A percentile compares a stretch with the other conserved stretches of the same genome.
phyloP scores from a whole-genome alignment of 148 eudicot genomes.

The Talinum fruticosum region DNA sequence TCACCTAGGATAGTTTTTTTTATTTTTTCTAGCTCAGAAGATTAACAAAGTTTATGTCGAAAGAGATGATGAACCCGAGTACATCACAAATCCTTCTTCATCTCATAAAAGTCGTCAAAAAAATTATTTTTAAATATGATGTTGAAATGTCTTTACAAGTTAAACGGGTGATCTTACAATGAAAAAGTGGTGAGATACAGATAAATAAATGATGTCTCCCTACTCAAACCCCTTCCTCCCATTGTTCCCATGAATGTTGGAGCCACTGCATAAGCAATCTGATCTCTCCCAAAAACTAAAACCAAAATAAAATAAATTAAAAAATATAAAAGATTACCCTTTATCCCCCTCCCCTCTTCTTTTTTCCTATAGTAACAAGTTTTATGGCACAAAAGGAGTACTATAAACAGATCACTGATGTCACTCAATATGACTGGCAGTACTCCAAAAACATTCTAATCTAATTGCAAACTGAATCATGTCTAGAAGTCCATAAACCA shows the following conservation, averaged over 20 bases:
- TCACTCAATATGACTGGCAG: background rate
- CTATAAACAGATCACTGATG: background rate
- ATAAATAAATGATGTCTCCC: background rate
- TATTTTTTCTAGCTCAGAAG: too few species aligned
- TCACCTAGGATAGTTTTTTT: background rate
- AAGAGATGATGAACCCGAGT: too few species aligned
- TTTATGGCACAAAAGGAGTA: background rate
- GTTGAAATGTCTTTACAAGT: too few species aligned
- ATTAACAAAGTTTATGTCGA: too few species aligned
- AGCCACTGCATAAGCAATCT: background rate
- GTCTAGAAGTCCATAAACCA: background rate
- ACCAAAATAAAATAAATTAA: background rate
- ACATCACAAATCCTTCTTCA: too few species aligned
- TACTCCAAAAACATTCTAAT: background rate
- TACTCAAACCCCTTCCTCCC: background rate
- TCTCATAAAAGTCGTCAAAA: too few species aligned
- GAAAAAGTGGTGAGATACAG: background rate
- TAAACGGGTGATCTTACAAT: too few species aligned
- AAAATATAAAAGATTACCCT: too few species aligned
- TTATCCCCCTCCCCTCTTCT: too few species aligned
- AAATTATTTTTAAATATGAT: too few species aligned
- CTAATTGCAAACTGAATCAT: constrained; percentile 5
- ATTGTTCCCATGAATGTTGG: background rate
- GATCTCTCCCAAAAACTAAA: background rate
- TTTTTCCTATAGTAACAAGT: background rate